Evolutionary conservation across 2,329 filamentous ascomycete genomes (phyloP), one percentile per base, ranked within the genome.

Genomic region (Fusarium odoratissimum): DNA sequence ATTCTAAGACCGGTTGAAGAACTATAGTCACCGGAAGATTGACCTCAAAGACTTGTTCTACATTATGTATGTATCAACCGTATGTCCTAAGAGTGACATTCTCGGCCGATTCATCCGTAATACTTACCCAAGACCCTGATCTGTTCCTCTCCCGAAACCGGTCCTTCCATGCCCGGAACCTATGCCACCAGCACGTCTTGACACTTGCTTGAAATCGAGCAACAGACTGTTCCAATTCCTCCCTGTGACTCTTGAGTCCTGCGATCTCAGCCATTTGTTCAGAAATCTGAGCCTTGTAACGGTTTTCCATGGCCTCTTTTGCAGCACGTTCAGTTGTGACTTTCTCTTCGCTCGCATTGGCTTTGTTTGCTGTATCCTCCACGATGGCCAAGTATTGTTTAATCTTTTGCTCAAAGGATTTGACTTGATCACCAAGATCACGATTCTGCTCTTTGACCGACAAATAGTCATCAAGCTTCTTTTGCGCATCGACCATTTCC

Each of bases 181-280:
- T 37, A 25, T 67, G 62, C 14, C 51, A 23, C 55, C 62, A 61
- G 23, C 65, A 68, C 6, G 25, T 33, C 3, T 30, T 13, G 8
- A 68, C 42, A 12, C 42, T 60, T 8, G 31, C 37, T 28, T 67
- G 31, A 2, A 68, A 12, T 17, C 16, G 13, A 42, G 25, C 19
- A 6, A 28, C 25, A 1, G 16, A 21, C 6, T 9, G 9, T 10
- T 63, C 62, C 3, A 68, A 21, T 5, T 31, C 25, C 1, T 23
- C 41, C 4, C 25, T n/a, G 1, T 38, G 55, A 7, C 19, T 1
- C 10, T 41, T 41, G 5, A 67, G 55, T 1, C 21, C 3, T 3
- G 33, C 16, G 7, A 46, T 54, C 8, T 60, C 14, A 3, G 12
- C 33, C 3, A 19, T 17, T 10, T 48, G 54, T 25, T 48, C 30